phyloP scores from a whole-genome alignment of 1,284 basidiomycete genomes.

The Spongispora temasekensis region DNA sequence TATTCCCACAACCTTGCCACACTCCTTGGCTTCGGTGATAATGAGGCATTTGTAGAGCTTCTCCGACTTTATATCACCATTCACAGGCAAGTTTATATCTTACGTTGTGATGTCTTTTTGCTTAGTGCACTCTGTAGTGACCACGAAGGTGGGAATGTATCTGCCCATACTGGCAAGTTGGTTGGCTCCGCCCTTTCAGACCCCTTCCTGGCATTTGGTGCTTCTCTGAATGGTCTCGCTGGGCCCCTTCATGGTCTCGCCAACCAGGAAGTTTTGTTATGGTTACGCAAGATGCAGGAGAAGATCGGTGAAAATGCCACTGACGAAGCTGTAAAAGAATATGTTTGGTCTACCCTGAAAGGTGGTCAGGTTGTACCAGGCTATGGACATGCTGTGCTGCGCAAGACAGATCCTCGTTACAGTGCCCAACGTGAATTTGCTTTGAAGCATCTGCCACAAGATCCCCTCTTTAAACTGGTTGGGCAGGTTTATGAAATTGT shows the following conservation, averaged over 20 bases:
- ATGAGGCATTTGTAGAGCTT: conserved; percentile 89
- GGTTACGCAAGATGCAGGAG: conserved; percentile 88
- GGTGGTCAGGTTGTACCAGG: conserved; percentile 91
- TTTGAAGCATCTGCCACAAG: conserved; percentile 82
- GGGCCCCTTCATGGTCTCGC: conserved; percentile 97
- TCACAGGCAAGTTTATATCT: conserved; percentile 59
- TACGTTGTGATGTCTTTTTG: not conserved
- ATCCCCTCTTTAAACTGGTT: conserved; percentile 92
- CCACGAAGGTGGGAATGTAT: conserved; percentile 99
- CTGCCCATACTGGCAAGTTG: conserved; percentile 94
- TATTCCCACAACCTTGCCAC: conserved; percentile 93
- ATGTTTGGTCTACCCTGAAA: conserved; percentile 93
- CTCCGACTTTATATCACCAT: conserved; percentile 97
- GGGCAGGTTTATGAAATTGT: conserved; percentile 93
- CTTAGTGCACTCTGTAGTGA: conserved; percentile 53
- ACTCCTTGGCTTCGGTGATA: conserved; percentile 92
- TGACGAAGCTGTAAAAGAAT: conserved; percentile 87
- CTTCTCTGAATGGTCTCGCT: conserved; percentile 94
- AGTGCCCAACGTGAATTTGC: conserved; percentile 95
- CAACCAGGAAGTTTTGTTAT: conserved; percentile 93
- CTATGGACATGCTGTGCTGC: conserved; percentile 95
- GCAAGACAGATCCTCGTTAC: conserved; percentile 98
- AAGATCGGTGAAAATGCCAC: conserved; percentile 81
- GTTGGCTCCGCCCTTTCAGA: conserved; percentile 98
- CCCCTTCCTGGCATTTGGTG: conserved; percentile 94